Evolutionary conservation across 2,329 filamentous ascomycete species (phyloP).

Genomic region (Ilyonectria destructans): DNA sequence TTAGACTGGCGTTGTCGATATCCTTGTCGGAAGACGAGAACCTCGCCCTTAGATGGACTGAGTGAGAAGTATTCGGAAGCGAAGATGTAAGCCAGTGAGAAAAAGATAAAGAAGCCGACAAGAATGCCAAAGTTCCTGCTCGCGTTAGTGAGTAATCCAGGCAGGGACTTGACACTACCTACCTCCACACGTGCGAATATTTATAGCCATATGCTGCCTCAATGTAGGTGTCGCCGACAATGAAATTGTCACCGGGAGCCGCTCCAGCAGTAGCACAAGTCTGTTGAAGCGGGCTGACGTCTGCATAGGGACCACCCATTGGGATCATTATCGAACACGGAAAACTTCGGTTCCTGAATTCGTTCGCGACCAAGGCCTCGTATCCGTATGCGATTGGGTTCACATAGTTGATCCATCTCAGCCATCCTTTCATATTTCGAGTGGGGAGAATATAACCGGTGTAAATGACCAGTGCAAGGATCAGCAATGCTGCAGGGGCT

Average conservation of each 20-base stretch:
- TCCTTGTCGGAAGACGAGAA: conserved; percentile 72
- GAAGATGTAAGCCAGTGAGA: conserved; percentile 74
- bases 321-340: conserved; percentile 27
- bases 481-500: conserved; percentile 57
- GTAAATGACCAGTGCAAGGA: conserved; percentile 48
- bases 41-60: conserved; percentile 74
- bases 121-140: conserved; percentile 76
- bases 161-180: background rate
- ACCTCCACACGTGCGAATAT: conserved; percentile 70
- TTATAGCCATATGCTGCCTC: conserved; percentile 60
- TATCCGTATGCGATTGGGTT: conserved; percentile 72
- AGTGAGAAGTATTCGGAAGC: conserved; percentile 72
- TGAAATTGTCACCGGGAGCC: conserved; percentile 14
- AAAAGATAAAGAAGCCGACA: conserved; percentile 74
- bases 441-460: conserved; percentile 67
- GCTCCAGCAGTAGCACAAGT: conserved; percentile 38
- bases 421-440: conserved; percentile 37
- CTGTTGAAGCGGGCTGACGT: conserved; percentile 3
- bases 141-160: background rate
- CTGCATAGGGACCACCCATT: conserved; percentile 18
- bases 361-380: conserved; percentile 36
- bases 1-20: background rate
- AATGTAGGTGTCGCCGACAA: conserved; percentile 39
- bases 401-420: conserved; percentile 75
- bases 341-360: conserved; percentile 35